Evolutionary conservation across 306 rosid species (phyloP), one percentile per base, ranked within the genome.

Genomic region (Rosa multiflora): DNA sequence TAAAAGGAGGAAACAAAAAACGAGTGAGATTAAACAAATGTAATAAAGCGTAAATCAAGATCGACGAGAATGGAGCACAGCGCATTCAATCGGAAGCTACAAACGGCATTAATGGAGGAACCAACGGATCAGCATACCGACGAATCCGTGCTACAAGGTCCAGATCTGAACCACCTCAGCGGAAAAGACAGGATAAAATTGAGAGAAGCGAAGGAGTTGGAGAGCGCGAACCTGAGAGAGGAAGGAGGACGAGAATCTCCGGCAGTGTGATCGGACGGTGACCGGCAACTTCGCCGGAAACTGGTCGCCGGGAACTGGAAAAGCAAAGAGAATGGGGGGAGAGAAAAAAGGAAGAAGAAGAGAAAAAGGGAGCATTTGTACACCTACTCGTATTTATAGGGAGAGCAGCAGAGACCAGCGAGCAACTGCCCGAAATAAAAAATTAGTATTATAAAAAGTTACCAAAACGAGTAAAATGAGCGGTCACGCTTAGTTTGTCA

Each of bases 271-370:
- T 75, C 84, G 83, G 85, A 64, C 49, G n/a, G 12, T 76, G 15
- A 81, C 87, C 93, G 87, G 89, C 71, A 81, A 77, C 0, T 23
- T 80, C 80, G 89, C 88, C 89, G 90, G 90, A 11, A 74, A 75
- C 9, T 5, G 47, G 73, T 21, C 76, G 70, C 72, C 67, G 75
- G 43, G 56, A 21, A 9, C 20, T 43, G 32, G 18, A 26, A 26
- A 35, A 61, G 47, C 70, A 53, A 5, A 61, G 76, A 2, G 72
- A 11, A 20, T 23, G 74, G 71, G 8, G 32, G 37, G 35, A 53
- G 26, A 48, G 76, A 72, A 26, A n/a, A 55, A 47, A 48, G 37
- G 66, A 20, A 68, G 80, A 86, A 88, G 89, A 85, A 83, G 1
- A 0, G 77, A 83, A 90, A 92, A 89, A 88, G 0, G 0, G 35